Conservation (phyloP, 179 eudicot species). For the Patellifolia procumbens region DNA sequence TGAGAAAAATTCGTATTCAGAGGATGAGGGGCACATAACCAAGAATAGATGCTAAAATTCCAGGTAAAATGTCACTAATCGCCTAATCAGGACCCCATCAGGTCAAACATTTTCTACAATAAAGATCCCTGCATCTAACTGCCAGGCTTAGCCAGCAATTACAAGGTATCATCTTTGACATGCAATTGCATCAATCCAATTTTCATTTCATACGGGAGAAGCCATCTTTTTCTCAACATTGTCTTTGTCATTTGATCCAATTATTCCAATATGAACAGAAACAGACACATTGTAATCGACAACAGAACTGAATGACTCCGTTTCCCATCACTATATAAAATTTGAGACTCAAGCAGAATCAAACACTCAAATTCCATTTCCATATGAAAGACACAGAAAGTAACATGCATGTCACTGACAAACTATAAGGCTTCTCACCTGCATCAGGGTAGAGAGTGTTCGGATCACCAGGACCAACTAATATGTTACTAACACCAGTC, state of each 20-base stretch:
- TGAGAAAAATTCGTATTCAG: not conserved
- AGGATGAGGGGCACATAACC: not conserved
- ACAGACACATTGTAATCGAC: not conserved
- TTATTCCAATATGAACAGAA: too few species aligned
- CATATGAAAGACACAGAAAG: not conserved
- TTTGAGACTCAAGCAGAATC: too few species aligned
- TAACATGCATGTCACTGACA: not conserved
- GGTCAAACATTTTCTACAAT: not conserved
- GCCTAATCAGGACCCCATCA: not conserved
- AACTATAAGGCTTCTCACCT: conserved; percentile 47
- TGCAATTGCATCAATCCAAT: too few species aligned
- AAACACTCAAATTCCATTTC: too few species aligned
- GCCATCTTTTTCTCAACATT: too few species aligned
- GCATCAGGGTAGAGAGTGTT: conserved; percentile 86
- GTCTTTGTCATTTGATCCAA: too few species aligned
- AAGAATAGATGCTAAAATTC: not conserved
- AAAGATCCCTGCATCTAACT: not conserved
- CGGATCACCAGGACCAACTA: conserved; percentile 89
- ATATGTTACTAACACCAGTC: conserved; percentile 92
- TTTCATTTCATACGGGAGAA: too few species aligned
- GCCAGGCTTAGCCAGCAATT: not conserved
- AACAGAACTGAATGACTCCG: conserved; percentile 1
- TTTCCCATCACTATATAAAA: not conserved
- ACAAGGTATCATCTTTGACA: not conserved
- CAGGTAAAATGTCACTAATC: not conserved